These are phyloP conservation scores for Rhizopogon roseolus DNA, from an alignment of 768 basidiomycete species.

Conservation along the genomic window DNA sequence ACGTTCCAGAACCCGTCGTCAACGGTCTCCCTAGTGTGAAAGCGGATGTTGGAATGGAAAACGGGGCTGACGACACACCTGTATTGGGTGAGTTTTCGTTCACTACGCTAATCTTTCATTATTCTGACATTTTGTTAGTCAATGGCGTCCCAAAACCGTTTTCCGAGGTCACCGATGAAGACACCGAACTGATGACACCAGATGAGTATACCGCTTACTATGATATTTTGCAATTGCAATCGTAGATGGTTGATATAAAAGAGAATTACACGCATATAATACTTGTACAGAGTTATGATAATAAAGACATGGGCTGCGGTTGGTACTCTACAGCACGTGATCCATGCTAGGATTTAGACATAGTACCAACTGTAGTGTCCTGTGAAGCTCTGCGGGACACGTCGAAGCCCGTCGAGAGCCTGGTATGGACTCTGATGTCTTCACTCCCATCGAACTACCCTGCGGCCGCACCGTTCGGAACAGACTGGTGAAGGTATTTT, in stretches of 20 bases:
- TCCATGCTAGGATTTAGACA: too few species aligned
- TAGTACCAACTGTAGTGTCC: too few species aligned
- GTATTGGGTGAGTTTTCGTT: constrained; percentile 15
- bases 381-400: not conserved
- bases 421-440: constrained; percentile 14
- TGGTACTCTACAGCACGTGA: too few species aligned
- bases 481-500: constrained; percentile 48
- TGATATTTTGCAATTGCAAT: constrained; percentile 54
- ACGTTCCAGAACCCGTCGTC: constrained; percentile 24
- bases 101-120: not conserved
- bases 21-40: constrained; percentile 10
- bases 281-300: not conserved
- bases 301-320: not conserved
- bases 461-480: constrained; percentile 36
- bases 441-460: constrained; percentile 25
- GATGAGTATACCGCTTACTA: constrained; percentile 88
- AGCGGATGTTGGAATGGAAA: not conserved
- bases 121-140: constrained; percentile 39
- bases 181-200: constrained; percentile 88
- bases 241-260: constrained; percentile 7
- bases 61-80: constrained; percentile 43
- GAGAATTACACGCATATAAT: not conserved
- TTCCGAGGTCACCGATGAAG: constrained; percentile 84
- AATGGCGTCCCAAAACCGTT: constrained; percentile 70
- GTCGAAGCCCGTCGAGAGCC: not conserved